phyloP scores from a whole-genome alignment of 441 rosid species.

The Pelargonium hybrid region DNA sequence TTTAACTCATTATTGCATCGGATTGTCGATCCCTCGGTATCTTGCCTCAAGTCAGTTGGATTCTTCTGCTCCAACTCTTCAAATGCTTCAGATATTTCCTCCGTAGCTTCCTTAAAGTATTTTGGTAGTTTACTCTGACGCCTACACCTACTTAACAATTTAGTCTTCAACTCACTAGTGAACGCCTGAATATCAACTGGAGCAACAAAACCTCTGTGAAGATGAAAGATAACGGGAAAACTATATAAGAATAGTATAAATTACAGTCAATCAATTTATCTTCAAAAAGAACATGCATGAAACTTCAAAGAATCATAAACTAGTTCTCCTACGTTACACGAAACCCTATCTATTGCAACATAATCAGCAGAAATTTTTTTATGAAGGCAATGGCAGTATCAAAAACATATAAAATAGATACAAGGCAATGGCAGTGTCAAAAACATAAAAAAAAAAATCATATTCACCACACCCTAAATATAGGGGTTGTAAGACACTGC shows the following conservation, averaged over 20 bases:
- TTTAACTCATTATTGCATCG: constrained; percentile 38
- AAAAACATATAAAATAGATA: neutral
- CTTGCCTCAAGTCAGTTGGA: constrained; percentile 33
- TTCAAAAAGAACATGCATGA: neutral
- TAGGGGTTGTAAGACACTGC: neutral
- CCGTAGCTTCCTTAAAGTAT: constrained; percentile 70
- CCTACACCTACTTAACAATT: constrained; percentile 49
- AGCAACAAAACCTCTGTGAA: constrained; percentile 83
- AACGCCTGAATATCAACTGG: constrained; percentile 79
- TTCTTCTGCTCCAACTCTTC: constrained; percentile 50
- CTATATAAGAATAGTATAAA: constrained; percentile 11
- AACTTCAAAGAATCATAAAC: neutral
- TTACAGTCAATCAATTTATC: neutral
- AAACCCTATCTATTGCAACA: neutral
- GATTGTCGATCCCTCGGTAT: constrained; percentile 28
- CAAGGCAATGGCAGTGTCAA: neutral
- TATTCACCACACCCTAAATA: neutral
- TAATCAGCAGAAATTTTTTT: neutral
- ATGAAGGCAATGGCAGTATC: neutral
- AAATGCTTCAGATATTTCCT: constrained; percentile 71
- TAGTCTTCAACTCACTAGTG: constrained; percentile 67
- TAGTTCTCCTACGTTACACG: neutral
- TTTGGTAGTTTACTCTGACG: constrained; percentile 60
- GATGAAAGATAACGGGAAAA: constrained; percentile 9
- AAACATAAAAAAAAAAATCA: neutral